Evolutionary conservation across 2,329 filamentous ascomycete species (phyloP).

Genomic region (Colletotrichum abscissum): DNA sequence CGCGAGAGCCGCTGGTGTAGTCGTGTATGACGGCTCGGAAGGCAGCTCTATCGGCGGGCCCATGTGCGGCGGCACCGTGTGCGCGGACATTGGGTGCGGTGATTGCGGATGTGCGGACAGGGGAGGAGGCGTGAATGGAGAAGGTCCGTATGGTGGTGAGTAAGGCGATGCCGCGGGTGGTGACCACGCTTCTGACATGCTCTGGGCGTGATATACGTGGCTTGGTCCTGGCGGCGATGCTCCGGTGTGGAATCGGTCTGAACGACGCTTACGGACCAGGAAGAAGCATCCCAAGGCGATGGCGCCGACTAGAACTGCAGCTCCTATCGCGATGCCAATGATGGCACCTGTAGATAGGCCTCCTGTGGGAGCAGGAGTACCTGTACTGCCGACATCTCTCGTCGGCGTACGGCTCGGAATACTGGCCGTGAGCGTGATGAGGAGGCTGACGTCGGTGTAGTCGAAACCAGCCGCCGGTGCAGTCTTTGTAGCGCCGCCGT

Average conservation of each 20-base stretch:
- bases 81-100: slow-evolving; percentile 34
- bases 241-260: slow-evolving; percentile 13
- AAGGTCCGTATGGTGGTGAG: slow-evolving; percentile 20
- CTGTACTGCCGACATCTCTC: slow-evolving; percentile 47
- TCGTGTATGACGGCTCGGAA: slow-evolving; percentile 11
- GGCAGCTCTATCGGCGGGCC: slow-evolving; percentile 45
- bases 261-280: slow-evolving; percentile 45
- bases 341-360: slow-evolving; percentile 53
- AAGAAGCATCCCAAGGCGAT: slow-evolving; percentile 39
- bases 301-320: slow-evolving; percentile 42
- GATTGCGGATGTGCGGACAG: slow-evolving; percentile 31
- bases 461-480: slow-evolving; percentile 62
- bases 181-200: slow-evolving; percentile 35
- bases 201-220: slow-evolving; percentile 25
- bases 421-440: slow-evolving; percentile 63
- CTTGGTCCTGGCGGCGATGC: background rate
- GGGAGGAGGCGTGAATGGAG: slow-evolving; percentile 1
- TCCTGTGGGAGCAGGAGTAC: slow-evolving; percentile 3
- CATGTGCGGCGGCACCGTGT: slow-evolving; percentile 30
- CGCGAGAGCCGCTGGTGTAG: background rate
- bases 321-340: slow-evolving; percentile 54
- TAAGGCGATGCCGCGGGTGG: slow-evolving; percentile 24
- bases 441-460: slow-evolving; percentile 61
- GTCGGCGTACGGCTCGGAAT: slow-evolving; percentile 62
- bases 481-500: slow-evolving; percentile 65